These are phyloP conservation scores for Passalora sequoiae DNA, from an alignment of 2,329 filamentous ascomycete species.

Conservation along the genomic window DNA sequence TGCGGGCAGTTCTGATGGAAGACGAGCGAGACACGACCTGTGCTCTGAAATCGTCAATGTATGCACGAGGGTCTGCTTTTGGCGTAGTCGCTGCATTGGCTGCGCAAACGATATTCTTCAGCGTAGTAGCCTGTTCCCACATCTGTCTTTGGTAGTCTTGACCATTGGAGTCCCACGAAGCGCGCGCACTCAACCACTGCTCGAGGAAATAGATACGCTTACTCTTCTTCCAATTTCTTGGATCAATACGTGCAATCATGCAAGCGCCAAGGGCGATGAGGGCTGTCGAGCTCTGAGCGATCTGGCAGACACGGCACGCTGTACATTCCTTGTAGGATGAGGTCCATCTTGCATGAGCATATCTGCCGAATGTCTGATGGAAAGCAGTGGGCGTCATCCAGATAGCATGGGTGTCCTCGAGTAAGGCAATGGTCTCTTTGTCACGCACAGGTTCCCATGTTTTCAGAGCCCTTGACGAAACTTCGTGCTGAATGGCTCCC, in stretches of 20 bases:
- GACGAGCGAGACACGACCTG: neutral
- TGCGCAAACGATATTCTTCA: neutral
- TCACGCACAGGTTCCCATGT: slow-evolving; percentile 11
- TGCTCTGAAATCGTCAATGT: neutral
- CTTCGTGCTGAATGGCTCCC: slow-evolving; percentile 15
- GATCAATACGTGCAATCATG: slow-evolving; percentile 21
- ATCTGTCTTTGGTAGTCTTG: neutral
- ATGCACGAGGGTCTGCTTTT: neutral
- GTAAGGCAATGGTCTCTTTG: slow-evolving; percentile 7
- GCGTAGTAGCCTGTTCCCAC: neutral
- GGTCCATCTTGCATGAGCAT: neutral
- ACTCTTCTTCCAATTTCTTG: slow-evolving; percentile 23
- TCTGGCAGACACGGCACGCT: slow-evolving; percentile 19
- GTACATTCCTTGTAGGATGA: slow-evolving; percentile 20
- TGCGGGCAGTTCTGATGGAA: neutral
- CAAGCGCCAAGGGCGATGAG: slow-evolving; percentile 21
- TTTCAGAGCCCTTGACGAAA: slow-evolving; percentile 7
- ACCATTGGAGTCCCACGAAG: slow-evolving; percentile 2
- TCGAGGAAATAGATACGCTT: slow-evolving; percentile 24
- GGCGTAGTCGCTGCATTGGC: neutral
- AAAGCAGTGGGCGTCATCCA: slow-evolving; percentile 15
- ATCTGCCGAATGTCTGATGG: slow-evolving; percentile 1
- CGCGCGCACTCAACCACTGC: slow-evolving; percentile 13
- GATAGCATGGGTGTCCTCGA: slow-evolving; percentile 15
- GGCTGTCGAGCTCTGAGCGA: slow-evolving; percentile 12